Base-by-base conservation (phyloP, 768 basidiomycete genomes). In the Clathrus columnatus region DNA sequence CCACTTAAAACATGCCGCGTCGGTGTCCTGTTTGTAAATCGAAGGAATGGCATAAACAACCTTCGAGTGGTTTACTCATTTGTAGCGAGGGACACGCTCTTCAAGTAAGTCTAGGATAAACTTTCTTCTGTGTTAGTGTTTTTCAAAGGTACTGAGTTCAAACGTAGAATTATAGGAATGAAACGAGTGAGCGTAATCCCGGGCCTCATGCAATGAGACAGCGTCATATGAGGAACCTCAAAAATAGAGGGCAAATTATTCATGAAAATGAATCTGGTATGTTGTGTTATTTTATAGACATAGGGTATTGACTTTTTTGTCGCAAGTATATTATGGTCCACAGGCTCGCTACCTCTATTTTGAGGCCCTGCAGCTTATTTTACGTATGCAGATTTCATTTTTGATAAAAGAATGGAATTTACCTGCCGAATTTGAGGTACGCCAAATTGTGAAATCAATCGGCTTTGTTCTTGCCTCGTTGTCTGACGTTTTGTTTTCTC, bases 41-140 rank as follows among this genome's bases (percentile, higher is more conserved):
- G 21, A 81, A 79, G 49, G 80, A 85, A 66, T 96, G 91, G 91
- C 82, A 88, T 62, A 93, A 90, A 64, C 89, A 91, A 57, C 80
- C 82, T 10, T 77, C 83, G 0, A 86, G 83, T 30, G 93, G 93
- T 0, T 73, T 86, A 43, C 78, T 93, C 43, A 83, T 85, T 1
- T 96, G 93, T 68, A 87, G 83, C 60, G 93, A 96, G 64, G 93
- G 93, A 8, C 93, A 96, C 67, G 80, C 95, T 57, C 77, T 92
- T 27, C 87, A 91, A 78, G 91, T 91, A 65, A 60, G 70, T 62
- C 29, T n/a, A 8, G n/a, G 28, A 20, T 14, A 20, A 14, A 21
- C 48, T 18, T 16, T 23, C 41, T 42, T 36, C 59, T 41, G 29
- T 18, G 17, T 30, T 24, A 27, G 24, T 24, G 30, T 20, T 20